Conservation (phyloP, 805 yeast genomes). For the Torulaspora franciscae region DNA sequence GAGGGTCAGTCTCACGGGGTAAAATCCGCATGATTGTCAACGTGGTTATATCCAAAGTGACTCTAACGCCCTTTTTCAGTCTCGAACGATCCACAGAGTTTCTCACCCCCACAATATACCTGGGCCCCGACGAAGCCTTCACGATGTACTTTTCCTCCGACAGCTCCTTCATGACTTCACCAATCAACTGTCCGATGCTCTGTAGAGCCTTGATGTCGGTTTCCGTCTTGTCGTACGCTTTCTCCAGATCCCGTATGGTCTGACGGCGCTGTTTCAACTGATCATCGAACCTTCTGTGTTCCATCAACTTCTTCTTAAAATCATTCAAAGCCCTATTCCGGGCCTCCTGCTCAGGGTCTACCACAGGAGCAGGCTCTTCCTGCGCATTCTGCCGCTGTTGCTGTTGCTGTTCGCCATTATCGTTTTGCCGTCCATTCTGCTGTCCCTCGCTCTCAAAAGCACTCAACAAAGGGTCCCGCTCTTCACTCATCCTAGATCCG, state of each 20-base stretch:
- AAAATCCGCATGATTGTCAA: slow-evolving; percentile 94
- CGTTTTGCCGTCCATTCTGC: slow-evolving; percentile 13
- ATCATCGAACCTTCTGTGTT: slow-evolving; percentile 93
- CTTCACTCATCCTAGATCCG: slow-evolving; percentile 45
- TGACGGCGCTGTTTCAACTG: slow-evolving; percentile 78
- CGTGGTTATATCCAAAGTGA: slow-evolving; percentile 95
- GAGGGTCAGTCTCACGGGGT: slow-evolving; percentile 97
- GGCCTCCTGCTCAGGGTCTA: slow-evolving; percentile 51
- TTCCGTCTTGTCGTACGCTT: slow-evolving; percentile 86
- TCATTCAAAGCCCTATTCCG: slow-evolving; percentile 71
- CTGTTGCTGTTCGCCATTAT: slow-evolving; percentile 7
- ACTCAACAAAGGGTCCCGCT: slow-evolving; percentile 71
- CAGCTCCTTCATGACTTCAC: slow-evolving; percentile 91
- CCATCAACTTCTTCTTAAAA: slow-evolving; percentile 79
- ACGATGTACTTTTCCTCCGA: slow-evolving; percentile 94
- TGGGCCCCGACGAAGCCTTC: slow-evolving; percentile 94
- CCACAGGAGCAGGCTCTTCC: slow-evolving; percentile 35
- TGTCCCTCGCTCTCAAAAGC: slow-evolving; percentile 41
- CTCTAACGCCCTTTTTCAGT: slow-evolving; percentile 90
- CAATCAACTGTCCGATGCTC: slow-evolving; percentile 94
- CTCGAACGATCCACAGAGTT: slow-evolving; percentile 80
- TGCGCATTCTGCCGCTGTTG: slow-evolving; percentile 23
- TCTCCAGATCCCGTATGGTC: slow-evolving; percentile 77
- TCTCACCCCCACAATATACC: slow-evolving; percentile 96
- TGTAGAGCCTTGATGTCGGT: slow-evolving; percentile 95